phyloP scores from a whole-genome alignment of 164 flowering plant genomes.

The Litsea cubeba region DNA sequence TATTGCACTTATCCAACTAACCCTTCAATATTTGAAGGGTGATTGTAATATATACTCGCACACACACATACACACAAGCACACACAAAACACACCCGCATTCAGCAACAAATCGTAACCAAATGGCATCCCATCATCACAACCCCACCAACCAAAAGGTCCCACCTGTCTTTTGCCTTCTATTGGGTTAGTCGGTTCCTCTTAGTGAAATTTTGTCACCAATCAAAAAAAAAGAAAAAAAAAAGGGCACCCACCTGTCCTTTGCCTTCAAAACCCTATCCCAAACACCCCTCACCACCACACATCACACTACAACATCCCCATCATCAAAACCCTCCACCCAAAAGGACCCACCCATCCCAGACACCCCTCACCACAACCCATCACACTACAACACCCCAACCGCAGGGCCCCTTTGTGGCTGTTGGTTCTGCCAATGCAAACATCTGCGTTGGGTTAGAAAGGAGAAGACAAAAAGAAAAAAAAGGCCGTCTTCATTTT shows the following conservation, averaged over 20 bases:
- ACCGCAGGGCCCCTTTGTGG: slow-evolving; percentile 46
- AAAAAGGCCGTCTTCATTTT: too few relatives aligned
- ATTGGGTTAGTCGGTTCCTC: too few relatives aligned
- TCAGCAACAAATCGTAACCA: background rate
- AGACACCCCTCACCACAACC: slow-evolving; percentile 3
- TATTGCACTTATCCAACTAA: too few relatives aligned
- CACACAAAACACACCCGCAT: too few relatives aligned
- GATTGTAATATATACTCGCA: too few relatives aligned
- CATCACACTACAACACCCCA: slow-evolving; percentile 17
- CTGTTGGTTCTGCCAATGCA: slow-evolving; percentile 90
- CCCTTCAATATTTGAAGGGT: too few relatives aligned
- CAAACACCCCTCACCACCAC: background rate
- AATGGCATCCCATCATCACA: slow-evolving; percentile 2
- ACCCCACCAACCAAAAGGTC: slow-evolving; percentile 8
- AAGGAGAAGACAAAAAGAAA: slow-evolving; percentile 10
- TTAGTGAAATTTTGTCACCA: too few relatives aligned
- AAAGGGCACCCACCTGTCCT: background rate
- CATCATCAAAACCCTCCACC: too few relatives aligned
- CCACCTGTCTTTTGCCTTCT: slow-evolving; percentile 4
- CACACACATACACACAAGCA: too few relatives aligned
- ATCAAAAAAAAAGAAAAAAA: too few relatives aligned
- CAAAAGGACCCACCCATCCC: too few relatives aligned
- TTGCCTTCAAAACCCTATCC: slow-evolving; percentile 17
- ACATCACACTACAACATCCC: too few relatives aligned
- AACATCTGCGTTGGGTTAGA: slow-evolving; percentile 87